Conservation (phyloP, 345 rosid genomes). For the Pugionium dolabratum region DNA sequence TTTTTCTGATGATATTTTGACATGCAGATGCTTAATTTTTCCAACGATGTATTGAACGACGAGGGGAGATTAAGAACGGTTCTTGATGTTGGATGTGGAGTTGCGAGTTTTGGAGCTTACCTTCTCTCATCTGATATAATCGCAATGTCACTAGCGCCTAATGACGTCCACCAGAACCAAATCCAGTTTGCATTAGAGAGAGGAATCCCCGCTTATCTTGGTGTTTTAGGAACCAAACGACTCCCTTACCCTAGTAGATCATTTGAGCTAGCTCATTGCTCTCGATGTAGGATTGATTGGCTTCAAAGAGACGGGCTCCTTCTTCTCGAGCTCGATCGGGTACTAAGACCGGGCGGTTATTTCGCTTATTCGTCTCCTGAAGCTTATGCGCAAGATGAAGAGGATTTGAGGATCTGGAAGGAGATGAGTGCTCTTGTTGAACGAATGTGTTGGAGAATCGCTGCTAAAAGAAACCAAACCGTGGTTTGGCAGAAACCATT, state of each 20-base stretch:
- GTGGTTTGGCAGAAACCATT: constrained; percentile 96
- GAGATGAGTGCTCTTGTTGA: constrained; percentile 91
- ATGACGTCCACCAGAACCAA: constrained; percentile 99
- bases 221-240: constrained; percentile 93
- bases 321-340: constrained; percentile 94
- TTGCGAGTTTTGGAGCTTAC: constrained; percentile 97
- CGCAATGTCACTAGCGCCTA: constrained; percentile 93
- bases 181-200: constrained; percentile 98
- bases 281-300: constrained; percentile 99
- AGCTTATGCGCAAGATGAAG: constrained; percentile 97
- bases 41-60: constrained; percentile 64
- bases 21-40: constrained; percentile 93
- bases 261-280: constrained; percentile 95
- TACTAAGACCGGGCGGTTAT: constrained; percentile 98
- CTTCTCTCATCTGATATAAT: constrained; percentile 84
- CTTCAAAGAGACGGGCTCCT: constrained; percentile 97
- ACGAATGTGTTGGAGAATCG: constrained; percentile 97
- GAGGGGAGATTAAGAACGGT: constrained; percentile 83
- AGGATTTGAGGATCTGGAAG: constrained; percentile 88
- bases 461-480: constrained; percentile 88
- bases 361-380: constrained; percentile 99
- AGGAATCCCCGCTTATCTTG: constrained; percentile 98
- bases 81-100: constrained; percentile 98
- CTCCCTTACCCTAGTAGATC: constrained; percentile 99
- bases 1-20: constrained; percentile 9